Evolutionary conservation across 2,329 filamentous ascomycete species (phyloP), one percentile per base, ranked within the genome.

Genomic region (Exophiala aquamarina): DNA sequence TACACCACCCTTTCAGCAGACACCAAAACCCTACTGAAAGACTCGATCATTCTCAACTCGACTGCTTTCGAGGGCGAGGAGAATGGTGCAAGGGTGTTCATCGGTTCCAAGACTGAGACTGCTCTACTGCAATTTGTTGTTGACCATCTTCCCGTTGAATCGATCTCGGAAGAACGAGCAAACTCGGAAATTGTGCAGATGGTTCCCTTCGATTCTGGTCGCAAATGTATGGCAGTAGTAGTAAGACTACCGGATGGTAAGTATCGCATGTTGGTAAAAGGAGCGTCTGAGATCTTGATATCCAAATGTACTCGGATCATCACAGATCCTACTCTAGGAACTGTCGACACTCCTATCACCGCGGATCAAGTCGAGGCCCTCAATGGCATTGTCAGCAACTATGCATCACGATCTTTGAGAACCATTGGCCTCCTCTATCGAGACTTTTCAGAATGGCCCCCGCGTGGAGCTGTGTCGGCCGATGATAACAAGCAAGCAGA

Each of bases 361-460:
- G 67, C 71, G 1, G 73, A 80, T 11, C 80, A 84, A 55, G 73
- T 76, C 21, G 70, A 79, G 29, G 75, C 71, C 2, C 65, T 95
- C 54, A 78, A 80, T 55, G 70, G 75, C 17, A 74, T 89, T 38
- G 94, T 95, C 58, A 81, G 84, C 53, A 79, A 76, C 37, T 95
- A 95, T 63, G 90, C 90, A 8, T 82, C 79, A 19, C 79, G 85
- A 14, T 94, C 89, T 6, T 76, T 95, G 23, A 82, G 90, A 54
- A 94, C 90, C 1, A 94, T 95, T 58, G 88, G 84, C 34, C 78
- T 95, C 54, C 76, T 89, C 43, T 94, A 89, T 68, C 85, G 83
- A 46, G 90, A 95, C 59, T 95, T 93, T 57, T 80, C 87, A 18
- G 78, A 80, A 43, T 95, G 90, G 90, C 90, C 91, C 23, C 89